Evolutionary conservation across 768 basidiomycete species (phyloP), one percentile per base, ranked within the genome.

Genomic region (Goffeauzyma gilvescens): DNA sequence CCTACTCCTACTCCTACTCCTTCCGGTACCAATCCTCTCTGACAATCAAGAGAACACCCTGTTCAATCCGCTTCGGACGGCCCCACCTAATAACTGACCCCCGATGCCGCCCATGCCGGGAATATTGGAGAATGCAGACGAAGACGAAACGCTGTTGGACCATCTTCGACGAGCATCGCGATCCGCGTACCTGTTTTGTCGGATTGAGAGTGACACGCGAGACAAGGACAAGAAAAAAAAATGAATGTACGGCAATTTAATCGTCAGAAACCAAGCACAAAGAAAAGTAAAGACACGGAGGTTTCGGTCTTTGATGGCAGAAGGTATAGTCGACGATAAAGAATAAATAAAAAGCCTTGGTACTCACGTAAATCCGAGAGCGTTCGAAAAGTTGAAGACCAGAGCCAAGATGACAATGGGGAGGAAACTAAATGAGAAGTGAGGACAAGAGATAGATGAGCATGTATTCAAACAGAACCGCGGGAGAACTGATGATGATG

Each of bases 281-380:
- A n/a, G n/a, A n/a, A n/a, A n/a, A n/a, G n/a, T n/a, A n/a, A n/a
- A n/a, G n/a, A n/a, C n/a, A n/a, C n/a, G n/a, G n/a, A n/a, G n/a
- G n/a, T n/a, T n/a, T n/a, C n/a, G n/a, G n/a, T n/a, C n/a, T n/a
- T n/a, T n/a, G n/a, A n/a, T n/a, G n/a, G n/a, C n/a, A n/a, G n/a
- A n/a, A n/a, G n/a, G n/a, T n/a, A n/a, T n/a, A n/a, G n/a, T n/a
- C n/a, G n/a, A n/a, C n/a, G n/a, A n/a, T n/a, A n/a, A n/a, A n/a
- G n/a, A n/a, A n/a, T n/a, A n/a, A n/a, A n/a, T n/a, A n/a, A n/a
- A n/a, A n/a, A n/a, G n/a, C 22, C 15, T 32, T 36, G 23, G 17
- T 13, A 83, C 83, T 81, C 85, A 96, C 37, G 87, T 93, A 68
- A 95, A 96, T 9, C 90, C 90, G 40, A 95, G 69, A n/a, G 79